Evolutionary conservation across 352 stramenopile species (phyloP), one percentile per base, ranked within the genome.

Genomic region (Pythium folliculosum): DNA sequence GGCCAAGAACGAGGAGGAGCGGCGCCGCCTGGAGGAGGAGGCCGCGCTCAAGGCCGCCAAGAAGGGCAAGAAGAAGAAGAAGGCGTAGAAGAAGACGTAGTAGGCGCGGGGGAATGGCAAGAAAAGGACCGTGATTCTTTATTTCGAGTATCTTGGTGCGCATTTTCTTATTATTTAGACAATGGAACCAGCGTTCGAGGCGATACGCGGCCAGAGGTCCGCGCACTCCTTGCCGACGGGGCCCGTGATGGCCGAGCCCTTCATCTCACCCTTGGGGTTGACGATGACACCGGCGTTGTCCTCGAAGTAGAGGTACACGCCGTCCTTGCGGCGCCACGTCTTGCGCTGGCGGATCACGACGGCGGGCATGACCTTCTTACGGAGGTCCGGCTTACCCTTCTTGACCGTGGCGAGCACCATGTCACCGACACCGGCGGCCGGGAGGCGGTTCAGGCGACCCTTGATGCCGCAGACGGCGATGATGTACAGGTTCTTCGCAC

Each of bases 191-290:
- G 98, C 93, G 88, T 99, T 99, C 67, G 94, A 97, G 69, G 98
- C 97, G 82, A 99, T 99, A 99, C 97, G 96, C 58, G 98, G 98
- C 98, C 98, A 99, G 73, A 99, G 84, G 85, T 99, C 98, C 37
- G 98, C 98, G 89, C 97, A 99, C 84, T 99, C 98, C 94, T 99
- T 99, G 63, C 96, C 97, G 70, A 99, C 97, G 50, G 98, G 98
- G 77, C 98, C 98, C 66, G 97, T 99, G 65, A 99, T 99, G 73
- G 97, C 98, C 74, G 96, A 99, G 66, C 95, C 98, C 92, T 99
- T 99, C 98, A 99, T 99, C 87, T 99, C 98, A 76, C 98, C 98
- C 95, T 99, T 99, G 67, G 98, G 98, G 91, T 99, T 99, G 60
- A 99, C 98, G 80, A 99, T 99, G 47, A 99, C 98, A 81, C 97